Conservation (phyloP, 1,284 basidiomycete genomes). For the Malassezia dermatis region DNA sequence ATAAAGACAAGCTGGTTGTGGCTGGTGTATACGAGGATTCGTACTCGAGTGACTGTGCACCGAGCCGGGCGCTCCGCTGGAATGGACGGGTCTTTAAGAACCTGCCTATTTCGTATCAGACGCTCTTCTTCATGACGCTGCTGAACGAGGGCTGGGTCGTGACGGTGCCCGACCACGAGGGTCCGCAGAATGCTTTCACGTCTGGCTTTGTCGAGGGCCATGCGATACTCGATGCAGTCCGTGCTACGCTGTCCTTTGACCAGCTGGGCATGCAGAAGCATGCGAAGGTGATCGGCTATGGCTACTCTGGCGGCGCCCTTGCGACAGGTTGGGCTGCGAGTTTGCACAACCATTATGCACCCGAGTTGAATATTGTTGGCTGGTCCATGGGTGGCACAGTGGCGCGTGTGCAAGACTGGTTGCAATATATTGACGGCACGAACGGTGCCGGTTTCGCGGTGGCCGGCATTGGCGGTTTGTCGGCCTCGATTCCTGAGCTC, state of each 20-base stretch:
- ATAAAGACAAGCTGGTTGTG: constrained; percentile 26
- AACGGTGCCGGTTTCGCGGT: constrained; percentile 29
- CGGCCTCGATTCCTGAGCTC: constrained; percentile 25
- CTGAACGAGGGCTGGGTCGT: constrained; percentile 33
- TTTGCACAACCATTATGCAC: constrained; percentile 26
- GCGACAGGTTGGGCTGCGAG: constrained; percentile 38
- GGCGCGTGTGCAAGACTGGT: constrained; percentile 6
- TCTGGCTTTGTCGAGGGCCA: constrained; percentile 30
- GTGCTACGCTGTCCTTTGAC: constrained; percentile 25
- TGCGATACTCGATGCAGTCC: constrained; percentile 31
- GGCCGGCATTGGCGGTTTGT: constrained; percentile 29
- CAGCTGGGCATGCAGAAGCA: constrained; percentile 19
- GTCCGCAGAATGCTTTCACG: constrained; percentile 32
- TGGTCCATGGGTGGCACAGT: constrained; percentile 35
- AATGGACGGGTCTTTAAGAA: constrained; percentile 18
- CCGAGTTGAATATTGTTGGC: constrained; percentile 29
- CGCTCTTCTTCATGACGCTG: constrained; percentile 28
- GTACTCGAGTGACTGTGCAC: constrained; percentile 24
- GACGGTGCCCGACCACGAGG: constrained; percentile 37
- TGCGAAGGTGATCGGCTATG: constrained; percentile 28
- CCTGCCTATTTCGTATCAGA: constrained; percentile 21
- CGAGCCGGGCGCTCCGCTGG: constrained; percentile 19
- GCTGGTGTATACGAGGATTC: constrained; percentile 29
- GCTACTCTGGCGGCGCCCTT: constrained; percentile 41
- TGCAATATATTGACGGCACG: constrained; percentile 23